A percentile compares a stretch with the other conserved stretches of the same genome.
Evolutionary conservation across 306 rosid genomes (phyloP).

Genomic region (Vicia sativa): DNA sequence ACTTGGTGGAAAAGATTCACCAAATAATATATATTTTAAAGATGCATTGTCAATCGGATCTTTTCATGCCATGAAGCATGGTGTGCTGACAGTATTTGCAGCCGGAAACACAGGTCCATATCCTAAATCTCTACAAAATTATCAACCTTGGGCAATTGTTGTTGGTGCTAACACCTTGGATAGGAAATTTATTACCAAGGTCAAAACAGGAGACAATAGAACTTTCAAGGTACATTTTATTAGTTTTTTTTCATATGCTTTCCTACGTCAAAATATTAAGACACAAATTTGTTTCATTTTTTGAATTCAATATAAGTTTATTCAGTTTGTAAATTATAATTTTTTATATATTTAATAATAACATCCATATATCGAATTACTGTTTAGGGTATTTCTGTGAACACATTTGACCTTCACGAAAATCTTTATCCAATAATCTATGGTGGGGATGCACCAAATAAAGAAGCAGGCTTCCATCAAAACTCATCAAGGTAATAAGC

Average conservation of each 20-base stretch:
- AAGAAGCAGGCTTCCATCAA: not conserved
- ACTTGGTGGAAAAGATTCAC: conserved; percentile 1
- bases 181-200: conserved; percentile 48
- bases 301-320: too few species aligned
- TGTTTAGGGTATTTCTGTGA: conserved; percentile 41
- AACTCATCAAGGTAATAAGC: conserved; percentile 37
- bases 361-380: too few species aligned
- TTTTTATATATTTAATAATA: too few species aligned
- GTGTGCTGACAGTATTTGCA: conserved; percentile 39
- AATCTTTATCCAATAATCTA: conserved; percentile 33
- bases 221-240: conserved; percentile 38
- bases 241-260: too few species aligned
- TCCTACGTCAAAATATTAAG: too few species aligned
- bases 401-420: conserved; percentile 41
- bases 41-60: conserved; percentile 43
- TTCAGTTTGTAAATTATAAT: too few species aligned
- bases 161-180: conserved; percentile 57
- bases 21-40: not conserved
- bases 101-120: conserved; percentile 51
- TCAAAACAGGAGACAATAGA: conserved; percentile 46
- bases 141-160: conserved; percentile 52
- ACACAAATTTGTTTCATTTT: not conserved
- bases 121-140: conserved; percentile 13
- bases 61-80: conserved; percentile 56
- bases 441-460: conserved; percentile 43